Conservation (phyloP, 106 monocot species). For the Acorus calamus region DNA sequence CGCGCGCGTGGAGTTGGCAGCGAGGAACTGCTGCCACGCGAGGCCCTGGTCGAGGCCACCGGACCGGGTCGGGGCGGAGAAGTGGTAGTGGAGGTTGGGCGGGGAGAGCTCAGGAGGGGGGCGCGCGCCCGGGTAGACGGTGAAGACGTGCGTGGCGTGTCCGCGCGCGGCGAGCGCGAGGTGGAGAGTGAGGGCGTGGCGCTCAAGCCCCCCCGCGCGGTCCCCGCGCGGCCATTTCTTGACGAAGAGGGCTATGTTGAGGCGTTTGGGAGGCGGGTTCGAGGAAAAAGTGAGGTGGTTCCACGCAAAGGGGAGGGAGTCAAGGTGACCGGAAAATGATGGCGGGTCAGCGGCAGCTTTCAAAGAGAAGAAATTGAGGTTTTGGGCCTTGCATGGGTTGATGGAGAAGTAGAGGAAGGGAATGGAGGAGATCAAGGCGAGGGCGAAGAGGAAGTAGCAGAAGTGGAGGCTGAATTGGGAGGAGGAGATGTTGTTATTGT, state of each 20-base stretch:
- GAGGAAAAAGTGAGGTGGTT: slow-evolving; percentile 61
- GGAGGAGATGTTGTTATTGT: too few species aligned
- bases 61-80: slow-evolving; percentile 35
- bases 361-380: too few species aligned
- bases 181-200: slow-evolving; percentile 77
- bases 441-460: slow-evolving; percentile 40
- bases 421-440: slow-evolving; percentile 35
- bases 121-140: slow-evolving; percentile 26
- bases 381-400: slow-evolving; percentile 6
- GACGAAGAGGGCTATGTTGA: slow-evolving; percentile 78
- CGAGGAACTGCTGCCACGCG: slow-evolving; percentile 49
- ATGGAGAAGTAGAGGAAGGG: slow-evolving; percentile 53
- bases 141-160: slow-evolving; percentile 71
- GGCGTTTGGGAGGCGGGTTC: slow-evolving; percentile 31
- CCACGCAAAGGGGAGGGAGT: slow-evolving; percentile 46
- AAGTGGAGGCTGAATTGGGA: slow-evolving; percentile 1
- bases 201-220: slow-evolving; percentile 77
- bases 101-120: slow-evolving; percentile 9
- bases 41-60: slow-evolving; percentile 65
- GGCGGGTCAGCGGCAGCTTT: neutral
- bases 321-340: slow-evolving; percentile 18
- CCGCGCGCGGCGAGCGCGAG: slow-evolving; percentile 57
- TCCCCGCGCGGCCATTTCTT: slow-evolving; percentile 59
- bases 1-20: slow-evolving; percentile 28
- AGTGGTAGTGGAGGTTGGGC: slow-evolving; percentile 40